Evolutionary conservation across 495 filamentous ascomycete genomes (phyloP), one percentile per base, ranked within the genome.

Genomic region (Stereocaulon alpinum): DNA sequence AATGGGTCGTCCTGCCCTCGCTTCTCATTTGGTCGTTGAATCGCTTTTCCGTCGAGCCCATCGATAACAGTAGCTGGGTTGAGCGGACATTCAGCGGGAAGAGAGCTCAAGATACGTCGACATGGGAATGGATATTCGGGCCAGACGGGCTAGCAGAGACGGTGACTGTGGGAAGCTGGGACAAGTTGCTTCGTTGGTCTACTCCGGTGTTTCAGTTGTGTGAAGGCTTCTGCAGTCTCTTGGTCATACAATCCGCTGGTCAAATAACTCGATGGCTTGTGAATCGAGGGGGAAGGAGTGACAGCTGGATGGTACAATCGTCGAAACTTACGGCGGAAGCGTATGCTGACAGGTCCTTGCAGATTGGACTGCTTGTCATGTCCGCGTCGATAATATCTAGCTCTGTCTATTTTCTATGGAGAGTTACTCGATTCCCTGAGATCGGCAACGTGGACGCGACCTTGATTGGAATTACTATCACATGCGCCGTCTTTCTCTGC

Each of bases 251-350:
- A 71, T 88, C 91, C 15, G 84, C 86, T 34, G 93, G 93, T 1
- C 91, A 95, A 68, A 90, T 96, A 56, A 95, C 93, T n/a, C 80
- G 89, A 67, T 96, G 89, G 86, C 81, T 96, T 20, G 91, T 96
- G 45, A 98, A 96, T 70, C 72, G 86, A 53, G 76, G 84, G 59
- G 89, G 89, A 58, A 82, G 88, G 62, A 90, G 90, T 62, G 93
- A 98, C 74, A 93, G 85, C 61, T 98, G 93, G 93, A 92, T 96
- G 87, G 91, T 94, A 80, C 69, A 84, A 77, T 34, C 24, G 63
- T 56, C 29, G 47, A 53, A 14, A 15, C 9, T 44, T 47, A 17
- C 4, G 0, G 9, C 37, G 15, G 6, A 18, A 0, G 18, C 27
- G 17, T 22, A 29, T 44, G 27, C 52, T 20, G 44, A 40, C 55